Conservation (phyloP, 2,329 filamentous ascomycete species). For the Colletotrichum lini region DNA sequence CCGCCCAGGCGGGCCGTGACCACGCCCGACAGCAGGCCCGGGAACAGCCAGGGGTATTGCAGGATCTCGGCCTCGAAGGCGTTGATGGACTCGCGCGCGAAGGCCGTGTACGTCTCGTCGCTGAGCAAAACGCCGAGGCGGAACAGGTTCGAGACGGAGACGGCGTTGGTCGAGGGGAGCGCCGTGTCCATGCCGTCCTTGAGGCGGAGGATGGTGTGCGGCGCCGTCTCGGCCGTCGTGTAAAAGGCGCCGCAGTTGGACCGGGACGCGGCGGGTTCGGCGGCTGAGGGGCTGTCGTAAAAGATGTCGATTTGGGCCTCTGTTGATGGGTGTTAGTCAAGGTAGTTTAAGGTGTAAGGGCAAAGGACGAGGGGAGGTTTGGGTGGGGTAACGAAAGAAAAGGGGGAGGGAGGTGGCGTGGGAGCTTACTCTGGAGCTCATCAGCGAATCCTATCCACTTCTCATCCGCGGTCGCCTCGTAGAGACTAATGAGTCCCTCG, state of each 20-base stretch:
- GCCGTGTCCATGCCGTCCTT: constrained; percentile 97
- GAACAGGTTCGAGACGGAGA: constrained; percentile 90
- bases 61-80: constrained; percentile 93
- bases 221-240: constrained; percentile 73
- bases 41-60: constrained; percentile 94
- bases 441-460: constrained; percentile 85
- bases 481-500: constrained; percentile 85
- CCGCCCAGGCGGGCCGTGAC: constrained; percentile 82
- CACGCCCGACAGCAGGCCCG: constrained; percentile 82
- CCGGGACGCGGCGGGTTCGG: constrained; percentile 55
- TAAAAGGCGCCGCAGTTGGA: constrained; percentile 77
- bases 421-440: constrained; percentile 76
- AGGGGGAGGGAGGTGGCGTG: too few species aligned
- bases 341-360: constrained; percentile 25
- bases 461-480: constrained; percentile 85
- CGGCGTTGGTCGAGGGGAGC: constrained; percentile 90
- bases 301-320: constrained; percentile 83
- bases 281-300: constrained; percentile 71
- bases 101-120: constrained; percentile 72
- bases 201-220: constrained; percentile 84
- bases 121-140: constrained; percentile 80
- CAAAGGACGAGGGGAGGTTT: neutral
- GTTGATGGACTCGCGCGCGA: constrained; percentile 81
- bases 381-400: too few species aligned
- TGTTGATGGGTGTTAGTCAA: constrained; percentile 49